Evolutionary conservation across 164 flowering plant genomes (phyloP), one percentile per base, ranked within the genome.

Genomic region (Nymphaea thermarum): DNA sequence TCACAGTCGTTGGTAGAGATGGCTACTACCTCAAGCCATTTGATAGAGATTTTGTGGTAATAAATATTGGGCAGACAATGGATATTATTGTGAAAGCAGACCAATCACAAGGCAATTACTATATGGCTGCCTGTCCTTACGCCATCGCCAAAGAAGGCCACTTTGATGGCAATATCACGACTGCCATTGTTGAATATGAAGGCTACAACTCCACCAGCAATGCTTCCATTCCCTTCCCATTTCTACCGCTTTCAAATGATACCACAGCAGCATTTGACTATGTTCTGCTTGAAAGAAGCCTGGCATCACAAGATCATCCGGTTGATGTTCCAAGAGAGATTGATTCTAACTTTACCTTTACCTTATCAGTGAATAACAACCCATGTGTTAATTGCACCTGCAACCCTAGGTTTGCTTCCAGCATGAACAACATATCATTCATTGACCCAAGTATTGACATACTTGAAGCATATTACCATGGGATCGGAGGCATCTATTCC

Each of bases 81-180:
- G 78, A 75, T 67, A 44, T 69, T 65, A 64, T 75, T 0, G 14
- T 75, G 14, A 53, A 51, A 17, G 78, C 78, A 12, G 44, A 75
- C 59, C 75, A 66, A 63, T 14, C 67, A 63, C 70, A 68, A 4
- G 66, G 53, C 44, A 62, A 59, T 44, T 75, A 75, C 60, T 72
- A 72, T 77, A 75, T 78, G 71, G 81, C 78, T n/a, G 69, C 78
- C 1, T 63, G 69, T 17, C 68, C 71, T 45, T 71, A 78, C 59
- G 66, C 72, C 18, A 72, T 71, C 36, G 70, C 41, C 43, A 16
- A 66, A 43, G 2, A 44, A 63, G 6, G 10, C 51, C 36, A 25
- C 36, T 68, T 65, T 43, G 71, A 73, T 65, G 73, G 68, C 67
- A 66, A 74, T 4, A 76, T 76, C 53, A 68, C 81, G 25, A 76